Evolutionary conservation across 2,329 filamentous ascomycete species (phyloP), one percentile per base, ranked within the genome.

Genomic region (Nemania diffusa): DNA sequence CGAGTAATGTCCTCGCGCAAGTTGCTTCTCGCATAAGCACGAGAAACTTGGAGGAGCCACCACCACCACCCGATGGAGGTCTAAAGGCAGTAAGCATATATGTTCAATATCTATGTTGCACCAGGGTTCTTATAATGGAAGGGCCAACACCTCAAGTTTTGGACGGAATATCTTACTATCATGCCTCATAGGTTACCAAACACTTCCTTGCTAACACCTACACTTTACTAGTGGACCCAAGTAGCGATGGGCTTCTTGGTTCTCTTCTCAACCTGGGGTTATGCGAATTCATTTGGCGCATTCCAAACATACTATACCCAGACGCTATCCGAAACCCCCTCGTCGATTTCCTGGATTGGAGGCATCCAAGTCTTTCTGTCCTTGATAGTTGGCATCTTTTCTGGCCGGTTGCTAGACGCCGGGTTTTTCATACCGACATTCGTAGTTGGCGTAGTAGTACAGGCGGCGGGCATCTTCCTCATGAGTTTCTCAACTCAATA

Each of bases 231-330:
- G 71, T 82, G 80, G 80, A 75, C 75, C 0, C 79, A 81, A 68
- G 80, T 76, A 0, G 51, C 75, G 0, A 73, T 79, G 66, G 74
- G 73, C 20, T 81, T 81, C 68, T 75, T 82, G 3, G 77, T 81
- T 15, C 79, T 82, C 66, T 81, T 82, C 71, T 79, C 81, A 37
- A 81, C 81, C 4, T 82, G 81, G 81, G 83, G 83, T n/a, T 80
- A 83, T 48, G 76, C 82, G 29, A 83, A 84, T 65, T 80, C 78
- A 15, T 83, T 81, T 64, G 83, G 83, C 2, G 78, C 80, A 7
- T 84, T 83, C 61, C 82, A 84, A 63, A 76, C 80, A 17, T 84
- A 84, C 68, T 84, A 84, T 69, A 79, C 76, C 0, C 67, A 77
- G 26, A 76, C 72, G 1, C 72, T 82, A 2, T 62, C 72, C 5